Percentiles rank a stretch among this genome's conserved stretches.
Conservation (phyloP, 1,284 basidiomycete genomes). For the Leccinum angustisporum region DNA sequence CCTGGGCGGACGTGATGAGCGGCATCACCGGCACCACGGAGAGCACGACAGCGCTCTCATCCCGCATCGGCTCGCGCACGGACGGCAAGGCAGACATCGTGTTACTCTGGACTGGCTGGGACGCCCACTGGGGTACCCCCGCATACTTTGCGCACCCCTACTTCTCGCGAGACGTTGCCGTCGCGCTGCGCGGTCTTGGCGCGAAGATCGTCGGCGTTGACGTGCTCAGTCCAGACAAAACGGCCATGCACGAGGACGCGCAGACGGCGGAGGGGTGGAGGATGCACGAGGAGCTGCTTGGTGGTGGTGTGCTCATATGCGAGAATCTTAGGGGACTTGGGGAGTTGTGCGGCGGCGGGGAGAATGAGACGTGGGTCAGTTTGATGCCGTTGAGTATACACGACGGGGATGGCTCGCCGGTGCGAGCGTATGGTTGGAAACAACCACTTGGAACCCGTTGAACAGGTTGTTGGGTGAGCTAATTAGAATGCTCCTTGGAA, state of each 20-base stretch:
- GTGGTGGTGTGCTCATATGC: constrained; percentile 58
- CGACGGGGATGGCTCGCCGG: constrained; percentile 63
- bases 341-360: constrained; percentile 14
- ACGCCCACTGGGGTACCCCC: constrained; percentile 48
- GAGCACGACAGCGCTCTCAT: constrained; percentile 3
- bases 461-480: neutral
- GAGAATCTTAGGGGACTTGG: constrained; percentile 62
- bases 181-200: constrained; percentile 47
- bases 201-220: constrained; percentile 60
- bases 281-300: constrained; percentile 58
- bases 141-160: constrained; percentile 64
- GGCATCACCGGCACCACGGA: too few species aligned
- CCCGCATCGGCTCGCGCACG: constrained; percentile 27
- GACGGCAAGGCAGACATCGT: constrained; percentile 43
- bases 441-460: neutral
- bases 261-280: constrained; percentile 29
- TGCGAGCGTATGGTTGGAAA: constrained; percentile 60
- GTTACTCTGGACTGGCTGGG: constrained; percentile 63
- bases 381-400: constrained; percentile 57
- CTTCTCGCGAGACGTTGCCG: constrained; percentile 52
- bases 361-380: constrained; percentile 45
- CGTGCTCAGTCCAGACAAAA: constrained; percentile 65
- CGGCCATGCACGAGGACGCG: constrained; percentile 29
- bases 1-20: constrained; percentile 44
- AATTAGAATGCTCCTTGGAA: neutral